phyloP scores from a whole-genome alignment of 306 rosid species.

The Lathyrus sativus region DNA sequence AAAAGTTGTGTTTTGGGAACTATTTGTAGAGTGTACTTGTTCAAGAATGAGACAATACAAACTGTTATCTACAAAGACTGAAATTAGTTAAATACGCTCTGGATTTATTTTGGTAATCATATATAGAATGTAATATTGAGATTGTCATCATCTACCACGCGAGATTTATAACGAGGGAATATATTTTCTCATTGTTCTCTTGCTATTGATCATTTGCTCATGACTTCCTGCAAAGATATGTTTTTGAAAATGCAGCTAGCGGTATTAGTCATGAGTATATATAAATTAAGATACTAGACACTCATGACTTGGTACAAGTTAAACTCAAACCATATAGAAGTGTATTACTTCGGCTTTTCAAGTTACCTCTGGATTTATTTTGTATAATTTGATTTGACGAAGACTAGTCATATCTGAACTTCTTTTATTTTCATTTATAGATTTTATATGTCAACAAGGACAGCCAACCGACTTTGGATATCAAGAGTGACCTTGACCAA shows the following conservation, averaged over 20 bases:
- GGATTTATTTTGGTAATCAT: conserved; percentile 7
- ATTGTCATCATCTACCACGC: not conserved
- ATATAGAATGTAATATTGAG: not conserved
- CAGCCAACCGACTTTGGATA: conserved; percentile 67
- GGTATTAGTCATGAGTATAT: conserved; percentile 4
- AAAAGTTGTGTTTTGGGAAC: conserved; percentile 2
- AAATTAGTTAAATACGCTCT: not conserved
- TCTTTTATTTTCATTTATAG: conserved; percentile 47
- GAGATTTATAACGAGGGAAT: not conserved
- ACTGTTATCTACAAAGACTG: not conserved
- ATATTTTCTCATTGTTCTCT: conserved; percentile 8
- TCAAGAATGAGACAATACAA: not conserved
- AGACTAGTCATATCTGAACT: conserved; percentile 24
- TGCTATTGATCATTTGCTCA: conserved; percentile 15
- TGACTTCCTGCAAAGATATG: conserved; percentile 4
- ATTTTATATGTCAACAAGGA: conserved; percentile 82
- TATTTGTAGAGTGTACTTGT: not conserved
- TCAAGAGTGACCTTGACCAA: conserved; percentile 73
- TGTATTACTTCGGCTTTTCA: conserved; percentile 25
- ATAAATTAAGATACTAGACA: conserved; percentile 13
- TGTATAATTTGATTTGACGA: not conserved
- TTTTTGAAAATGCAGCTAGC: conserved; percentile 4
- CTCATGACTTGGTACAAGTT: conserved; percentile 12
- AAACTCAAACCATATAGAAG: conserved; percentile 8
- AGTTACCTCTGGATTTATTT: conserved; percentile 28